These are phyloP conservation scores for Triticum turgidum DNA, from an alignment of 176 grass and related monocot genomes.

Conservation along the genomic window DNA sequence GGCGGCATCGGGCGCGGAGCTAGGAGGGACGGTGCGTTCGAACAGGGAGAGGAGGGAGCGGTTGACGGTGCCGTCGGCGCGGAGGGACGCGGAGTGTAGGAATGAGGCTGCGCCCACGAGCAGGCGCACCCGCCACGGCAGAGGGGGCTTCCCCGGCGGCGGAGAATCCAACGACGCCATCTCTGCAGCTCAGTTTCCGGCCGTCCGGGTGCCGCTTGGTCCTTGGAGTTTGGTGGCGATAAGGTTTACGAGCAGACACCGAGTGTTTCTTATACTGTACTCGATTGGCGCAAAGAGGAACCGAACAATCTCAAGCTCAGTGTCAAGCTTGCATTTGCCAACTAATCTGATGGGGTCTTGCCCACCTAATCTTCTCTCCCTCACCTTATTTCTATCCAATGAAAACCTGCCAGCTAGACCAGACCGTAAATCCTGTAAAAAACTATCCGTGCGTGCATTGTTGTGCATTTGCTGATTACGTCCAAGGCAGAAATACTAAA, in stretches of 20 bases:
- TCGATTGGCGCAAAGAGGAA: no score
- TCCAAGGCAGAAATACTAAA: no score
- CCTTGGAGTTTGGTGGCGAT: not conserved
- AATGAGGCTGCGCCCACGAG: not conserved
- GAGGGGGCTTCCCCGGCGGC: not conserved
- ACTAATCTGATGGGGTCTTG: no score
- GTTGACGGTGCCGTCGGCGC: constrained; percentile 54
- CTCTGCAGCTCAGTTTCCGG: not conserved
- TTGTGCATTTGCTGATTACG: no score
- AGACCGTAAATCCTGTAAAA: no score
- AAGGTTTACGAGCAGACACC: not conserved
- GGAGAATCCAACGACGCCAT: constrained; percentile 14
- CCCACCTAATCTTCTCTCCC: no score
- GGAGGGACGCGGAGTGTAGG: constrained; percentile 30
- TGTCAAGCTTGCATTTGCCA: no score
- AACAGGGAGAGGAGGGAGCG: constrained; percentile 46
- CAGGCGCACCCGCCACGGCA: constrained; percentile 41
- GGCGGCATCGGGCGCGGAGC: not conserved
- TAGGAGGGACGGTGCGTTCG: constrained; percentile 9
- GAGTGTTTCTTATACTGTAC: not conserved
- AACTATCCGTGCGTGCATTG: no score
- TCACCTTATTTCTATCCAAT: no score
- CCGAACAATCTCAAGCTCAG: no score
- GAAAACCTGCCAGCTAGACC: no score
- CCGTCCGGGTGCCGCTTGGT: not conserved